These are phyloP conservation scores for Paramecium biaurelia DNA, from an alignment of 73 alveolate species.

Conservation along the genomic window DNA sequence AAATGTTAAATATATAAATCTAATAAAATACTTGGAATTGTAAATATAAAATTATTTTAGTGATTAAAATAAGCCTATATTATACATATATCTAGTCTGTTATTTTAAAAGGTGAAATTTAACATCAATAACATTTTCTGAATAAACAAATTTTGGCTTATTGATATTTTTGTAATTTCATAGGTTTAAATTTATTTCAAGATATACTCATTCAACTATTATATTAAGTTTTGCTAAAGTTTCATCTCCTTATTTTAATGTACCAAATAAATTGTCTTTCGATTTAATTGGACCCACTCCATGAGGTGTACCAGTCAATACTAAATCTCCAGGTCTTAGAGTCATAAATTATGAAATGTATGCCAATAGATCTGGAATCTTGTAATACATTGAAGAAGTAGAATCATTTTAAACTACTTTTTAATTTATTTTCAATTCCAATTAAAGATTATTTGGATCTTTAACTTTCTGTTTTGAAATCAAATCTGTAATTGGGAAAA, in stretches of 20 bases:
- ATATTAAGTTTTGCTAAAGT: background rate
- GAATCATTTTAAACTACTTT: slow-evolving; percentile 58
- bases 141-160: too few species aligned
- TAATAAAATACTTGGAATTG: too few species aligned
- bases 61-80: too few species aligned
- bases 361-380: slow-evolving; percentile 68
- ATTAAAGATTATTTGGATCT: slow-evolving; percentile 73
- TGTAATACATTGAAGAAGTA: slow-evolving; percentile 72
- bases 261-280: slow-evolving; percentile 64
- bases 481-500: slow-evolving; percentile 73
- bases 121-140: too few species aligned
- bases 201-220: background rate
- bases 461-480: slow-evolving; percentile 61
- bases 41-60: too few species aligned
- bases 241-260: background rate
- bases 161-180: background rate
- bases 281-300: slow-evolving; percentile 80
- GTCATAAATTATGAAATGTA: slow-evolving; percentile 69
- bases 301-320: slow-evolving; percentile 89
- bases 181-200: background rate
- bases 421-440: slow-evolving; percentile 65
- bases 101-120: too few species aligned
- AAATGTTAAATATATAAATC: too few species aligned
- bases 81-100: too few species aligned
- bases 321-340: slow-evolving; percentile 81